Evolutionary conservation across 2,329 filamentous ascomycete genomes (phyloP).

Genomic region (Thielaviopsis euricoi): DNA sequence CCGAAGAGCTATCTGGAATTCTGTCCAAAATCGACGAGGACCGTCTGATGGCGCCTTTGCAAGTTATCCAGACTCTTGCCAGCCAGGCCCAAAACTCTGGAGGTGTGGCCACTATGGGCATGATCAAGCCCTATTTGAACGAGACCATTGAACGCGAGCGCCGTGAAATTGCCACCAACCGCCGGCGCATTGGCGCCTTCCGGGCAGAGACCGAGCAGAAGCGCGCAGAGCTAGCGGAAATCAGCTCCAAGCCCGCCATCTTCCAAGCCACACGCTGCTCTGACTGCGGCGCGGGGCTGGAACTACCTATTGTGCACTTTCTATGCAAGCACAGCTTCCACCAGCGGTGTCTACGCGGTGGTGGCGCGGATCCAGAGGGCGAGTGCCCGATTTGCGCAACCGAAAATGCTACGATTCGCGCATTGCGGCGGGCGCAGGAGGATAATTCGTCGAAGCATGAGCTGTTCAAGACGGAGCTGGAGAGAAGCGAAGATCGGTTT

Average conservation of each 20-base stretch:
- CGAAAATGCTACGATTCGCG: conserved; percentile 74
- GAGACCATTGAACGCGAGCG: conserved; percentile 80
- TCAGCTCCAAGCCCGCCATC: conserved; percentile 64
- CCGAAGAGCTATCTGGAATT: conserved; percentile 63
- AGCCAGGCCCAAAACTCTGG: conserved; percentile 25
- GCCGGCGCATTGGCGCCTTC: conserved; percentile 67
- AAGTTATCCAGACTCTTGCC: conserved; percentile 87
- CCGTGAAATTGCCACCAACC: conserved; percentile 66
- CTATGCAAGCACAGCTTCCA: conserved; percentile 96
- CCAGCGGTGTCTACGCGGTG: conserved; percentile 57
- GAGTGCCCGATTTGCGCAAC: conserved; percentile 78
- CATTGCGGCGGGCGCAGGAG: conserved; percentile 71
- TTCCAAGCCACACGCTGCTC: conserved; percentile 85
- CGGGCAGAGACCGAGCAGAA: conserved; percentile 69
- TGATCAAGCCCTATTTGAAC: conserved; percentile 85
- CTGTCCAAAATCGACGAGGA: conserved; percentile 78
- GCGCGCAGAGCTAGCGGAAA: conserved; percentile 58
- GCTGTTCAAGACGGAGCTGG: conserved; percentile 67
- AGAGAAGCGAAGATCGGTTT: conserved; percentile 65
- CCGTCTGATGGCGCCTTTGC: conserved; percentile 83
- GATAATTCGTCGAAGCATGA: conserved; percentile 80
- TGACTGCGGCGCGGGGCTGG: conserved; percentile 60
- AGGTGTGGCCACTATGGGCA: conserved; percentile 85
- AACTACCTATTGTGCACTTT: conserved; percentile 87
- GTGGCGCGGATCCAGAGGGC: conserved; percentile 35